Base-by-base conservation (phyloP, 129 eudicot species). In the Ambrosia artemisiifolia region DNA sequence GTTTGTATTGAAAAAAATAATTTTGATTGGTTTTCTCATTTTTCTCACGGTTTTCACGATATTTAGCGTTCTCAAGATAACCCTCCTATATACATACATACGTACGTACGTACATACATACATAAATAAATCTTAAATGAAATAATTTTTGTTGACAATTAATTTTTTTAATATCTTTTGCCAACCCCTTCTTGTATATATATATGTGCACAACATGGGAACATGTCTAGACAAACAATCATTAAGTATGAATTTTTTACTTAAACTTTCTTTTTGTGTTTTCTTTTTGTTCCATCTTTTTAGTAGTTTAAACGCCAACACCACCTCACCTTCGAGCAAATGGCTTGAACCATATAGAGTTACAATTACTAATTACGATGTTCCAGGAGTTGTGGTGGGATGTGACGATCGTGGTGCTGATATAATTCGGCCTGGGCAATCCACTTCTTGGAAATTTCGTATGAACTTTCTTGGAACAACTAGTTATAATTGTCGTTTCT, bases 311-410 rank as follows among this genome's bases (percentile, higher is more conserved):
- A 48, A 67, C 5, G 65, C 40, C 17, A 20, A 3, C 63, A 30
- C 19, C 65, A 14, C 35, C 7, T 17, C 63, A 17, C 48, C 63
- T 50, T 69, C 74, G 6, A 49, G 74, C 48, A 69, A 69, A 69
- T 69, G 62, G 62, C 63, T 69, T 34, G 62, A 69, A 34, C 74
- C 74, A 49, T 69, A 69, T 30, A 50, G 74, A 69, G 10, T 69
- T 17, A 49, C 62, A 6, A 69, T 69, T 33, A 32, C 62, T 9
- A 50, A 69, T 9, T 3, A 19, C 0, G 30, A 17, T n/a, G 32
- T 69, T 50, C 62, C 47, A 32, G 9, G 16, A 14, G 10, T 69
- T 4, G 4, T 69, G 9, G 48, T 50, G 47, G 30, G 47, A 28
- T 69, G 73, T 17, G 73, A 69, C 4, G 47, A 51, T 16, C 63